Evolutionary conservation across 192 early-diverging fungal species (phyloP), one percentile per base, ranked within the genome.

Genomic region (Linnemannia elongata): DNA sequence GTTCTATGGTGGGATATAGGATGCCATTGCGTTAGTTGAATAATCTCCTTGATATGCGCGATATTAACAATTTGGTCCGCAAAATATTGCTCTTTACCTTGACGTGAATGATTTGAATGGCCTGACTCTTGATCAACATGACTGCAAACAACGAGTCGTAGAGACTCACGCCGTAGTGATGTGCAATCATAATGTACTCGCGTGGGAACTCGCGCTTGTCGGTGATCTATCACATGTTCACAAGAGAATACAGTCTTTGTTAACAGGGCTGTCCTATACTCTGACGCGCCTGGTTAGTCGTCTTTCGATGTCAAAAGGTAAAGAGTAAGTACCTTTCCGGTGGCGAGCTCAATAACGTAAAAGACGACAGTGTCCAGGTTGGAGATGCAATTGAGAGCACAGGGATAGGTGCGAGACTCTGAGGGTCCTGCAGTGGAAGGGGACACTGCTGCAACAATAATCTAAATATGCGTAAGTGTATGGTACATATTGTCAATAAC

Each of bases 81-180:
- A 69, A 66, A 4, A 39, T 1, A 10, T 68, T 7, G 6, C 3
- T 57, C 24, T 15, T 6, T 88, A 95, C 94, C 89, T 88, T 91
- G 66, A 95, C 89, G 55, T 93, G 90, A 35, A 92, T 83, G 30
- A 96, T 88, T 77, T 94, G 91, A 63, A 95, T 94, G 42, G 89
- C 88, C 68, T 96, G 95, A 73, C 95, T 88, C 79, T 95, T 93
- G n/a, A 95, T 90, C 27, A 93, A 92, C 76, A 94, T 92, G 63
- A 96, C 91, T 22, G 90, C 94, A 69, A 96, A 88, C 30, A 91
- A 66, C 73, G 94, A 90, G 27, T 89, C 84, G 73, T 90, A 89
- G n/a, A 96, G 80, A 77, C 93, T 92, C 13, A 96, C 95, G 35
- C 95, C 95, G 22, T 90, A 84, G 73, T 95, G 94, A 72, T 96